Evolutionary conservation across 176 grass and related monocot genomes (phyloP).

Genomic region (Zizania latifolia): DNA sequence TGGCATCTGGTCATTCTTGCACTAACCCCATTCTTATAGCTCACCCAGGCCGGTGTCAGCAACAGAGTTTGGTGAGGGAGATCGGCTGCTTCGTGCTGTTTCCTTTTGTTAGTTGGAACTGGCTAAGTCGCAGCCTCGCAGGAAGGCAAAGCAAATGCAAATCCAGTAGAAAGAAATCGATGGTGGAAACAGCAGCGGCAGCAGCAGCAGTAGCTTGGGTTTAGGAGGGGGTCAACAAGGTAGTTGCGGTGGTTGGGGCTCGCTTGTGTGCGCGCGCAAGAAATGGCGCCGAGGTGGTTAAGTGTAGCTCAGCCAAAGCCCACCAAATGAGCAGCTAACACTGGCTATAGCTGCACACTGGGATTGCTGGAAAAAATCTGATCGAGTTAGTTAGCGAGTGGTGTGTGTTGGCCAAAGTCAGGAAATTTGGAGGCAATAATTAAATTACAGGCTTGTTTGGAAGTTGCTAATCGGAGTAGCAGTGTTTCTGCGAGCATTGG

Average conservation of each 20-base stretch:
- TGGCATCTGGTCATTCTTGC: background rate
- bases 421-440: background rate
- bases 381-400: background rate
- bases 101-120: constrained; percentile 30
- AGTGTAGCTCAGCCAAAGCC: constrained; percentile 40
- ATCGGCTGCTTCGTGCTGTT: constrained; percentile 36
- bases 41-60: background rate
- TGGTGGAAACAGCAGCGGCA: background rate
- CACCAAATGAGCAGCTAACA: constrained; percentile 56
- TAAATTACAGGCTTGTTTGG: background rate
- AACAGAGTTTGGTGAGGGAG: constrained; percentile 22
- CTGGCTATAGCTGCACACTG: background rate
- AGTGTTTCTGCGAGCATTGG: no score
- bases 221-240: constrained; percentile 49
- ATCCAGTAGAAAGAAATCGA: background rate
- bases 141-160: no score
- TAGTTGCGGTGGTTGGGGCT: constrained; percentile 50
- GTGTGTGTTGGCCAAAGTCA: constrained; percentile 16
- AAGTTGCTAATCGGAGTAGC: background rate
- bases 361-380: background rate
- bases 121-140: constrained; percentile 22
- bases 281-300: constrained; percentile 33
- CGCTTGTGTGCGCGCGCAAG: constrained; percentile 13
- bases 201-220: constrained; percentile 38
- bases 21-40: constrained; percentile 48